Percentiles rank a stretch among this genome's conserved stretches.
Conservation (phyloP, 2,329 filamentous ascomycete genomes). For the Rosellinia necatrix region DNA sequence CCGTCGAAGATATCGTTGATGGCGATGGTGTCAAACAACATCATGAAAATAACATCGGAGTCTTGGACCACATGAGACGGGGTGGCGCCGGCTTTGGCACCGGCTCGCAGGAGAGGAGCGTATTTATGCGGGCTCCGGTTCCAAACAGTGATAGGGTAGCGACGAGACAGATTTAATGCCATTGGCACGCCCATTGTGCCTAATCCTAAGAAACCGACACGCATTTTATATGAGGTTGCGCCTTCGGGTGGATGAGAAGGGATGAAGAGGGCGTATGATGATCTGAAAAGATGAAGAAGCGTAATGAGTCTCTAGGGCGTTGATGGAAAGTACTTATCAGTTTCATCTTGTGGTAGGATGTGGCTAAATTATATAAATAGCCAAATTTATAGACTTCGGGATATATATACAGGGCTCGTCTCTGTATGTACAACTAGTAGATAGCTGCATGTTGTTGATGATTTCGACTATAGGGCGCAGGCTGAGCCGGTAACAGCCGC, state of each 20-base stretch:
- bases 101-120: constrained; percentile 25
- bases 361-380: no score
- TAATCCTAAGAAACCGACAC: constrained; percentile 41
- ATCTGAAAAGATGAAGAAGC: background rate
- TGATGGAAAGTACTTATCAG: background rate
- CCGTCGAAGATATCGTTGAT: constrained; percentile 34
- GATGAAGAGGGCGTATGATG: background rate
- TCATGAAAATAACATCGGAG: constrained; percentile 40
- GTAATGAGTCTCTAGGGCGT: background rate
- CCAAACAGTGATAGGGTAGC: constrained; percentile 39
- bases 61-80: constrained; percentile 34
- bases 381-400: background rate
- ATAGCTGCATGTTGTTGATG: background rate
- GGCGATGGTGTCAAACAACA: constrained; percentile 40
- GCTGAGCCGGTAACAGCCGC: constrained; percentile 13
- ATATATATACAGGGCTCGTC: background rate
- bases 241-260: background rate
- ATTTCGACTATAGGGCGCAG: constrained; percentile 9
- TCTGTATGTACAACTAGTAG: background rate
- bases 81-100: constrained; percentile 32
- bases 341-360: no score
- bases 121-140: constrained; percentile 40
- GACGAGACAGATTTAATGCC: constrained; percentile 40
- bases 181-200: constrained; percentile 43
- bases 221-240: constrained; percentile 8